Evolutionary conservation across 2,329 filamentous ascomycete genomes (phyloP).

Genomic region (Fusarium nygamai): DNA sequence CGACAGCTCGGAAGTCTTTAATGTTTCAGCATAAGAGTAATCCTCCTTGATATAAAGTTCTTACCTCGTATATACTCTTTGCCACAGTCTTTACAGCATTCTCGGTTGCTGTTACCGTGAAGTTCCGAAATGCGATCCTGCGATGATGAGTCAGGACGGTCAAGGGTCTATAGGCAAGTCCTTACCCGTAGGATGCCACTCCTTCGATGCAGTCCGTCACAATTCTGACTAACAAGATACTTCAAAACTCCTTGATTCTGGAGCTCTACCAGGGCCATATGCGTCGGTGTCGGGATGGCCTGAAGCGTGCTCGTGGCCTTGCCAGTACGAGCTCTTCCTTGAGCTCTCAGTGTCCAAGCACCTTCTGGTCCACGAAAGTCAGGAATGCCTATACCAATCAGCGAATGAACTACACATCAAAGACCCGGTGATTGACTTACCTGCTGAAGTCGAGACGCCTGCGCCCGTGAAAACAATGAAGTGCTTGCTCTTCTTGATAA

Average conservation of each 20-base stretch:
- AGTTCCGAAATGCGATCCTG: conserved; percentile 57
- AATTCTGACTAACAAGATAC: conserved; percentile 55
- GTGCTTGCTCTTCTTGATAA: conserved; percentile 55
- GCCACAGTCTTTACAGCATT: conserved; percentile 55
- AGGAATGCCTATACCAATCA: conserved; percentile 50
- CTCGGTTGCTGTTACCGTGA: conserved; percentile 59
- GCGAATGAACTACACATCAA: fast-evolving
- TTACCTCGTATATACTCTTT: conserved; percentile 59
- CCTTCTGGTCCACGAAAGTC: conserved; percentile 60
- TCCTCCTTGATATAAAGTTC: too few species aligned
- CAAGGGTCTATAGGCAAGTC: fast-evolving
- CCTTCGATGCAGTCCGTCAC: conserved; percentile 54
- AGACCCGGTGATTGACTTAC: conserved; percentile 6
- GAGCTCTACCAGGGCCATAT: conserved; percentile 59
- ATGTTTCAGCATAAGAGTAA: background rate
- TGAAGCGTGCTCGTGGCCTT: conserved; percentile 52
- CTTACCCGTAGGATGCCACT: conserved; percentile 58
- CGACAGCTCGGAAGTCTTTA: conserved; percentile 56
- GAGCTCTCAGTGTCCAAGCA: conserved; percentile 56
- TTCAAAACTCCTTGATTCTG: conserved; percentile 54
- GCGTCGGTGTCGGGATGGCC: conserved; percentile 55
- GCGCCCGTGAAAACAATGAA: conserved; percentile 59
- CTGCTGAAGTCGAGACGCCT: conserved; percentile 58
- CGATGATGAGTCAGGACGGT: background rate
- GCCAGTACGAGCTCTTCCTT: conserved; percentile 49